Percentiles rank a stretch among this genome's conserved stretches.
phyloP scores from a whole-genome alignment of 78 protist genomes.

The Dictyostelium discoideum region dicty_2.7 NC_007089.4:6244001-6244500 shows the following conservation, averaged over 20 bases:
- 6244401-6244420: background rate
- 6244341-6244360: constrained; percentile 15
- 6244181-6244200: background rate
- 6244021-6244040: constrained; percentile 17
- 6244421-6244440: constrained; percentile 32
- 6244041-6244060: background rate
- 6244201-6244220: background rate
- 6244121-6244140: background rate
- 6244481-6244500: constrained; percentile 48
- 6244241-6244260: too few species aligned
- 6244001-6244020: constrained; percentile 4
- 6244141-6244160: background rate
- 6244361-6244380: constrained; percentile 27
- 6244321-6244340: background rate
- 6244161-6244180: background rate
- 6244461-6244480: background rate
- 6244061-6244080: background rate
- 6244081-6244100: background rate
- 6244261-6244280: background rate
- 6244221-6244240: background rate
- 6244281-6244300: background rate
- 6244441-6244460: constrained; percentile 48
- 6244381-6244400: constrained; percentile 11
- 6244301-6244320: background rate
- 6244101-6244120: background rate